Evolutionary conservation across 805 yeast species (phyloP).

Genomic region (Lipomyces oligophaga): DNA sequence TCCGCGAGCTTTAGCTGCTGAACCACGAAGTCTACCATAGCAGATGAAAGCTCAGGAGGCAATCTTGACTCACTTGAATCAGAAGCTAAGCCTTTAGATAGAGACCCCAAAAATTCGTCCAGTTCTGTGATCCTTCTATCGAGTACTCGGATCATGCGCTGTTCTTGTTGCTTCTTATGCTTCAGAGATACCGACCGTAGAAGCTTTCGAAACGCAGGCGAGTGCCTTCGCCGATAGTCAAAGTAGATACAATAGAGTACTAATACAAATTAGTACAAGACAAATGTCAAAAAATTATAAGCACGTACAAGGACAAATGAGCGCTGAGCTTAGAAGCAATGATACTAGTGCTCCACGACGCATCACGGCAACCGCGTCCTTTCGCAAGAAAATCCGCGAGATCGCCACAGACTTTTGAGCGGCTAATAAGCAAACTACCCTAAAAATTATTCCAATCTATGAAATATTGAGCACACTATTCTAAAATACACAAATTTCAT

Average conservation of each 20-base stretch:
- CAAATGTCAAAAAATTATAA: neutral
- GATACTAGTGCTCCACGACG: too few relatives aligned
- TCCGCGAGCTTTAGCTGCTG: constrained; percentile 7
- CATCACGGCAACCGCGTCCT: too few relatives aligned
- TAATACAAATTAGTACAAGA: constrained; percentile 1
- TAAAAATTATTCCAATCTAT: too few relatives aligned
- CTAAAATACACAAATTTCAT: too few relatives aligned
- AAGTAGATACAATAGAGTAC: constrained; percentile 73
- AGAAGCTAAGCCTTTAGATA: too few relatives aligned
- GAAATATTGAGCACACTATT: too few relatives aligned
- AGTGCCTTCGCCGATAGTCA: constrained; percentile 85
- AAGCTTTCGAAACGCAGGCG: constrained; percentile 55
- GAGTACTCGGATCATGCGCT: neutral
- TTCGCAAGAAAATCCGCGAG: too few relatives aligned
- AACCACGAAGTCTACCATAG: constrained; percentile 6
- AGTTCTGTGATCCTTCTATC: constrained; percentile 7
- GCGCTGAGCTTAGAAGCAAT: constrained; percentile 8
- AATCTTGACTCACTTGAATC: too few relatives aligned
- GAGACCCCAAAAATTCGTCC: too few relatives aligned
- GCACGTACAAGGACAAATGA: constrained; percentile 17
- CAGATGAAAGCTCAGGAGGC: neutral
- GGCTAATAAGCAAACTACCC: too few relatives aligned
- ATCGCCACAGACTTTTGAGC: too few relatives aligned
- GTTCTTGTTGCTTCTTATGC: neutral
- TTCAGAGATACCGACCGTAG: constrained; percentile 1